phyloP scores from a whole-genome alignment of 1,284 basidiomycete species.

The Malassezia furfur region DNA sequence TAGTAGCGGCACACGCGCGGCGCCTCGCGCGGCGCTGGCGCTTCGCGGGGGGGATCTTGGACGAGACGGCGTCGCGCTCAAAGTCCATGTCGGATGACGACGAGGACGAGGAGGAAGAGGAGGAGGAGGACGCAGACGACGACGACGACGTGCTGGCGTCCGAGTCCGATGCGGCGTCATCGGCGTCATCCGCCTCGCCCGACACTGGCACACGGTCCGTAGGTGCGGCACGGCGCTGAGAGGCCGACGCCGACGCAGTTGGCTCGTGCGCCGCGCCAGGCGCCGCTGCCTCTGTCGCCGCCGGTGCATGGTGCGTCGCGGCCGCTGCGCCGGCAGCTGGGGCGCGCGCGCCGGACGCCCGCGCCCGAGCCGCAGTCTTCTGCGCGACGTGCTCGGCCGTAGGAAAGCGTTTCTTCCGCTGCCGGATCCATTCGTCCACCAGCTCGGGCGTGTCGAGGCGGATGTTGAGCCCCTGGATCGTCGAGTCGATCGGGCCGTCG shows the following conservation, averaged over 20 bases:
- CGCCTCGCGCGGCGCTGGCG: neutral
- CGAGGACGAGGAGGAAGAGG: neutral
- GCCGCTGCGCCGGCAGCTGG: too few species aligned
- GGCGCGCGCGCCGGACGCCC: too few species aligned
- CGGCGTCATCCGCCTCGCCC: neutral
- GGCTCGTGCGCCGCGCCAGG: too few species aligned
- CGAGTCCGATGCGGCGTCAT: too few species aligned
- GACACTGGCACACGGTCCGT: neutral
- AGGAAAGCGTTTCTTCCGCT: conserved; percentile 44
- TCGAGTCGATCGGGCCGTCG: conserved; percentile 33
- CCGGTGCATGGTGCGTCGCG: too few species aligned
- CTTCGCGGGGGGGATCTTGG: conserved; percentile 8
- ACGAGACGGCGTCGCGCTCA: conserved; percentile 17
- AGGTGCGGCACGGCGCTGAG: too few species aligned
- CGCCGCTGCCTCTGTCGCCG: neutral
- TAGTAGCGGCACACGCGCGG: conserved; percentile 25
- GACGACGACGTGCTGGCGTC: too few species aligned
- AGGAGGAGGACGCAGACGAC: neutral
- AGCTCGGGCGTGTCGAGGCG: conserved; percentile 40
- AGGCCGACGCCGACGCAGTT: too few species aligned
- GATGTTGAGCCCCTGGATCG: conserved; percentile 44
- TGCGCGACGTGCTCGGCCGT: conserved; percentile 28
- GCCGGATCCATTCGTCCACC: conserved; percentile 42
- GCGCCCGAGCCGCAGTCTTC: conserved; percentile 12
- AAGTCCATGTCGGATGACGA: conserved; percentile 17